A percentile compares a stretch with the other conserved stretches of the same genome.
Evolutionary conservation across 1,284 basidiomycete species (phyloP).

Genomic region (Fistulina hepatica): DNA sequence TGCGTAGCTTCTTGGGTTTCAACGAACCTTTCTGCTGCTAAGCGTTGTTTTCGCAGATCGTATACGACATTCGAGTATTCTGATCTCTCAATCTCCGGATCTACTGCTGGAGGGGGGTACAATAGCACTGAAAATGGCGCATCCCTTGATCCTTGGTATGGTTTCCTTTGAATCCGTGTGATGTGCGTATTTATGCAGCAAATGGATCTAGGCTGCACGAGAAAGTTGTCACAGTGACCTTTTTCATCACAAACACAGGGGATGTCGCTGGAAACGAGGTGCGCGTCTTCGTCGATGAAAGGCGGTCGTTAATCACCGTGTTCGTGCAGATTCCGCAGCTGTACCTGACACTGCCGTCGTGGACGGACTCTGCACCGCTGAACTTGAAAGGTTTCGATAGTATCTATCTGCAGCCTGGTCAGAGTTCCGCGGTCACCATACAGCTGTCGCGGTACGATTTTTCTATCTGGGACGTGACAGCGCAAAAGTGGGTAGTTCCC

Average conservation of each 20-base stretch:
- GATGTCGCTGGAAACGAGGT: conserved; percentile 38
- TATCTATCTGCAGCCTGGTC: conserved; percentile 30
- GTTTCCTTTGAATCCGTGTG: background rate
- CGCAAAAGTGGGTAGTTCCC: conserved; percentile 36
- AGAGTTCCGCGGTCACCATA: conserved; percentile 31
- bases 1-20: no score
- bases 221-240: conserved; percentile 33
- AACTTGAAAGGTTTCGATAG: conserved; percentile 42
- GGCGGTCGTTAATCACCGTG: conserved; percentile 3
- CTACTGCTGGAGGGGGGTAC: conserved; percentile 25
- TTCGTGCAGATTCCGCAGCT: conserved; percentile 35
- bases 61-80: conserved; percentile 48
- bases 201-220: conserved; percentile 31
- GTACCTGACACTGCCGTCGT: conserved; percentile 35
- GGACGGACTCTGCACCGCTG: conserved; percentile 32
- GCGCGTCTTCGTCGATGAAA: conserved; percentile 8
- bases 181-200: background rate
- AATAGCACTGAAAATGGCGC: conserved; percentile 33
- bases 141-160: conserved; percentile 35
- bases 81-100: conserved; percentile 31
- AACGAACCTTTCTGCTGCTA: background rate
- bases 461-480: conserved; percentile 31
- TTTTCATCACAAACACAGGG: conserved; percentile 36
- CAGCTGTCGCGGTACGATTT: conserved; percentile 22
- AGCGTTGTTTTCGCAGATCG: conserved; percentile 1